Conservation (phyloP, 495 filamentous ascomycete species). For the Aspergillus heteromorphus region DNA sequence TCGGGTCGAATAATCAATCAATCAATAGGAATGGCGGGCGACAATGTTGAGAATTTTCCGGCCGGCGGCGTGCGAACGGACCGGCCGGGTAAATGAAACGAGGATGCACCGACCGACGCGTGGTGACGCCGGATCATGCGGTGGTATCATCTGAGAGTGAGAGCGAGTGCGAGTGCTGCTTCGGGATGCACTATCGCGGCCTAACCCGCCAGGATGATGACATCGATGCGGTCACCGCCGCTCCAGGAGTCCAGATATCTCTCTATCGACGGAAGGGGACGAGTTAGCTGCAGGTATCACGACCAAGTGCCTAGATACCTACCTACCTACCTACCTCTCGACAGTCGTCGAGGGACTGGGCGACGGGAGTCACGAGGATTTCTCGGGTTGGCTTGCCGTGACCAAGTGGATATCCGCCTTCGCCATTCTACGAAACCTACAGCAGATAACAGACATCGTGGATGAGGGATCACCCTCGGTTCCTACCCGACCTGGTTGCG, state of each 20-base stretch:
- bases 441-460: background rate
- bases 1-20: background rate
- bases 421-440: background rate
- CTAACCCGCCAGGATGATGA: background rate
- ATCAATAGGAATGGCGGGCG: too few relatives aligned
- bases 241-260: background rate
- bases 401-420: slow-evolving; percentile 1
- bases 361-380: background rate
- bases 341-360: too few relatives aligned
- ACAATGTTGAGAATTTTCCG: background rate
- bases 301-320: background rate
- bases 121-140: background rate
- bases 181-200: background rate
- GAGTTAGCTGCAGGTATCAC: background rate
- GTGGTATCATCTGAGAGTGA: background rate
- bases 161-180: background rate
- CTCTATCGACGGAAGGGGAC: background rate
- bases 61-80: background rate
- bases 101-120: background rate
- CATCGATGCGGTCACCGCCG: background rate
- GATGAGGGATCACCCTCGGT: background rate
- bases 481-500: background rate
- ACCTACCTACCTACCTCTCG: too few relatives aligned
- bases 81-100: slow-evolving; percentile 1
- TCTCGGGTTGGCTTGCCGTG: background rate